Evolutionary conservation across 208 protist genomes (phyloP).

Genomic region (Crithidia expoeki): DNA sequence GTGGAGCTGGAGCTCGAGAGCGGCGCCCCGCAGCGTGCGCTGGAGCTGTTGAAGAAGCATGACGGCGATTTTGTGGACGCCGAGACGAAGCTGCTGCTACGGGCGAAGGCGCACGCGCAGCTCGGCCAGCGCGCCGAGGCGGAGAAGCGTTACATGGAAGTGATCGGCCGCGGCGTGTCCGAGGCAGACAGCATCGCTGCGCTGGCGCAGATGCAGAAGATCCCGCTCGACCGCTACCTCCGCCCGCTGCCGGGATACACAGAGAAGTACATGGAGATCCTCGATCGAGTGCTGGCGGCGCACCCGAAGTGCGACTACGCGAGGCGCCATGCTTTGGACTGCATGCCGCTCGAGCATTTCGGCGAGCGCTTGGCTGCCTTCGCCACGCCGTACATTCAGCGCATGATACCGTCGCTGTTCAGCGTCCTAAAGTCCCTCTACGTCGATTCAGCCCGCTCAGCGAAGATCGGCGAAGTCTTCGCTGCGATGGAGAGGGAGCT

Average conservation of each 20-base stretch:
- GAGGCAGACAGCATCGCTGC: constrained; percentile 84
- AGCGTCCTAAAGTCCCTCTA: constrained; percentile 94
- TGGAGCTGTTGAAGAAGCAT: constrained; percentile 85
- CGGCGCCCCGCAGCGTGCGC: constrained; percentile 53
- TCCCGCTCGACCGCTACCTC: constrained; percentile 64
- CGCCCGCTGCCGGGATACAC: constrained; percentile 50
- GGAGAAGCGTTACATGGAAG: constrained; percentile 79
- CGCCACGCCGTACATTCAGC: constrained; percentile 69
- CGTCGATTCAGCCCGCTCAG: constrained; percentile 59
- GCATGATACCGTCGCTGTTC: constrained; percentile 95
- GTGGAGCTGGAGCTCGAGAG: constrained; percentile 77
- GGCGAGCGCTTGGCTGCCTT: constrained; percentile 54
- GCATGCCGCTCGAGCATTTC: constrained; percentile 77
- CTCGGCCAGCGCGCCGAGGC: constrained; percentile 78
- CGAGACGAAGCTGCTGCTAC: constrained; percentile 59
- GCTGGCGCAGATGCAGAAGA: constrained; percentile 79
- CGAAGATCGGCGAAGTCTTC: constrained; percentile 83
- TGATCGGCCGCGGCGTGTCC: constrained; percentile 62
- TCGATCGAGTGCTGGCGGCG: constrained; percentile 57
- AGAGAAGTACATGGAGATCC: constrained; percentile 71
- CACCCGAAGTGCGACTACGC: constrained; percentile 68
- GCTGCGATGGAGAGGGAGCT: constrained; percentile 63
- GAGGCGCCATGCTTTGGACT: constrained; percentile 76
- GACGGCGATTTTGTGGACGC: constrained; percentile 70
- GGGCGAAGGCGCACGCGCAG: constrained; percentile 69